Evolutionary conservation across 805 yeast genomes (phyloP).

Genomic region (Ogataea paradorogensis): DNA sequence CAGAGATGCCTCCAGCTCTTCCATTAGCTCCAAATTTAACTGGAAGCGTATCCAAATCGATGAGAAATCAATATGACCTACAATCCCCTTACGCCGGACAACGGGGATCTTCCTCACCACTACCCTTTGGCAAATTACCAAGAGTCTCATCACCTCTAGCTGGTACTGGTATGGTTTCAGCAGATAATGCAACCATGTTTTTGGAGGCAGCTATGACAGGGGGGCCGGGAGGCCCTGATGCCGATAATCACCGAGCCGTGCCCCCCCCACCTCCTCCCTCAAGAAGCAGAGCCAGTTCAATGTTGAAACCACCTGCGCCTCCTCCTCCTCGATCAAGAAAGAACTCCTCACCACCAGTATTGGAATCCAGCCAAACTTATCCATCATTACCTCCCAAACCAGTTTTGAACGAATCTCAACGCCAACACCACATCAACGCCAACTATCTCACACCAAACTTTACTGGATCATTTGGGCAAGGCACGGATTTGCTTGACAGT

Average conservation of each 20-base stretch:
- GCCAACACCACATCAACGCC: slow-evolving; percentile 26
- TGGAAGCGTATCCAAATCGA: slow-evolving; percentile 54
- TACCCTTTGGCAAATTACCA: slow-evolving; percentile 15
- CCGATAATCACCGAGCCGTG: slow-evolving; percentile 14
- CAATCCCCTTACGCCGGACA: slow-evolving; percentile 15
- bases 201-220: slow-evolving; percentile 23
- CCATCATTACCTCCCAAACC: slow-evolving; percentile 34
- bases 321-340: slow-evolving; percentile 32
- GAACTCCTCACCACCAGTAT: slow-evolving; percentile 22
- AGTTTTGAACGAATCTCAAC: slow-evolving; percentile 26
- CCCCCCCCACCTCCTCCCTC: slow-evolving; percentile 32
- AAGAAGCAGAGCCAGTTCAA: slow-evolving; percentile 12
- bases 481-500: slow-evolving; percentile 56
- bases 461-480: slow-evolving; percentile 11
- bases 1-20: slow-evolving; percentile 13
- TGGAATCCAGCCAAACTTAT: slow-evolving; percentile 10
- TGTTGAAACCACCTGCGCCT: slow-evolving; percentile 29
- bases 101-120: slow-evolving; percentile 24
- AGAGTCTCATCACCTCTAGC: slow-evolving; percentile 26
- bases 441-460: slow-evolving; percentile 13
- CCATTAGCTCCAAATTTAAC: slow-evolving; percentile 50
- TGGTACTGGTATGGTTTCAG: slow-evolving; percentile 12
- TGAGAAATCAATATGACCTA: slow-evolving; percentile 27
- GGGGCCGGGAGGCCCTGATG: slow-evolving; percentile 9
- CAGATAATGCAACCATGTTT: slow-evolving; percentile 21